These are phyloP conservation scores for Epichloe sylvatica DNA, from an alignment of 2,329 filamentous ascomycete species.

Conservation along the genomic window DNA sequence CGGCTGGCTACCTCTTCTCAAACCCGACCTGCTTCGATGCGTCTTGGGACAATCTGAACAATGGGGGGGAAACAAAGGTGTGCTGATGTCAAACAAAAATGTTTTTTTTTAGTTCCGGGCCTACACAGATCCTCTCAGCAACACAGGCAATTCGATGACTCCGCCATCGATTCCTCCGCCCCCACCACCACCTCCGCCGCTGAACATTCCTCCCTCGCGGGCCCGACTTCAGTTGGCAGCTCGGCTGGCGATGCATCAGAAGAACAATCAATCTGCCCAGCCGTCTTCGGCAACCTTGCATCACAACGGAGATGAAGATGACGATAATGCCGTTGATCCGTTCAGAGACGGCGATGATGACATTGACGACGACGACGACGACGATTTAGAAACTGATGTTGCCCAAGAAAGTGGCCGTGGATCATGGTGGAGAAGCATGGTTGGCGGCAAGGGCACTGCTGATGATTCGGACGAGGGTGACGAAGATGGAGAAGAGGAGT, in stretches of 20 bases:
- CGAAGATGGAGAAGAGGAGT: slow-evolving; percentile 49
- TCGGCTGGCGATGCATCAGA: slow-evolving; percentile 62
- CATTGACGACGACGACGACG: slow-evolving; percentile 31
- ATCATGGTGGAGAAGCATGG: slow-evolving; percentile 35
- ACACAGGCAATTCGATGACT: slow-evolving; percentile 32
- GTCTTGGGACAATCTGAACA: slow-evolving; percentile 7
- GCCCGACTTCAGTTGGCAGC: slow-evolving; percentile 85
- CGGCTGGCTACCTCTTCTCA: slow-evolving; percentile 6
- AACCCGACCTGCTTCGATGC: slow-evolving; percentile 5
- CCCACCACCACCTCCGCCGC: slow-evolving; percentile 56
- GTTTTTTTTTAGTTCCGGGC: slow-evolving; percentile 37
- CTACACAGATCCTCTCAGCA: slow-evolving; percentile 42
- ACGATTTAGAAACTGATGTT: slow-evolving; percentile 38
- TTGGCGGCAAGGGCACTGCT: slow-evolving; percentile 24
- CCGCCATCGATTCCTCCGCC: slow-evolving; percentile 46
- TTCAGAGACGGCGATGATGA: slow-evolving; percentile 44
- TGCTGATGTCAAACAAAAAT: not conserved
- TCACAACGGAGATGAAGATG: slow-evolving; percentile 26
- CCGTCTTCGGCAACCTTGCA: slow-evolving; percentile 29
- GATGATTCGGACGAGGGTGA: slow-evolving; percentile 37
- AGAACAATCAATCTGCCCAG: slow-evolving; percentile 38
- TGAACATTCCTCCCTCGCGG: slow-evolving; percentile 76
- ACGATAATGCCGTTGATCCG: slow-evolving; percentile 22
- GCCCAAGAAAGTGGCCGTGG: slow-evolving; percentile 21
- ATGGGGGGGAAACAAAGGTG: slow-evolving; percentile 8